Percentiles rank a stretch among this genome's conserved stretches.
Conservation (phyloP, 2,329 filamentous ascomycete species). For the Aureobasidium sp. region DNA sequence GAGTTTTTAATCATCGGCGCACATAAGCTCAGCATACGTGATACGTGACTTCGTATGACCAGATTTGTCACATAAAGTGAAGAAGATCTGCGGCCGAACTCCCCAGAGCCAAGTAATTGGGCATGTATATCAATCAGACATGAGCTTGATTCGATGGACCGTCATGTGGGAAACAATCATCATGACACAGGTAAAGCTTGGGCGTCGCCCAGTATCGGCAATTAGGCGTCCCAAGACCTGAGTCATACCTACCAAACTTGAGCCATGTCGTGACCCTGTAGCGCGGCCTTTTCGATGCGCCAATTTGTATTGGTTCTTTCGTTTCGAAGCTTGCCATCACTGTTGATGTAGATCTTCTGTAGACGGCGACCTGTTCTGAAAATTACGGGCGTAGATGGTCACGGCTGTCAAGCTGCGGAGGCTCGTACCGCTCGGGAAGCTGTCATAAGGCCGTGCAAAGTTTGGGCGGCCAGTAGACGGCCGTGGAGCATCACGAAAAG, state of each 20-base stretch:
- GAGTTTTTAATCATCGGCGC: background rate
- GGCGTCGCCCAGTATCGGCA: background rate
- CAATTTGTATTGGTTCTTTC: background rate
- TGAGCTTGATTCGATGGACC: background rate
- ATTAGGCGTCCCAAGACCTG: background rate
- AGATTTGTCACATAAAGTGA: conserved; percentile 2
- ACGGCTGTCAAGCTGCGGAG: background rate
- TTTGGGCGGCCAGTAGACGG: background rate
- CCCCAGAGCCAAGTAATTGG: conserved; percentile 4
- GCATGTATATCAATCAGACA: background rate
- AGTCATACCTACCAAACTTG: conserved; percentile 2
- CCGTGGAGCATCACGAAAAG: background rate
- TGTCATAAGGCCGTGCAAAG: background rate
- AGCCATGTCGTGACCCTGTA: background rate
- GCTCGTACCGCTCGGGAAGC: conserved; percentile 11
- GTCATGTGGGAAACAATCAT: background rate
- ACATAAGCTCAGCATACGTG: background rate
- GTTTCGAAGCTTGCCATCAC: background rate
- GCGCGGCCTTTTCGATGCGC: background rate
- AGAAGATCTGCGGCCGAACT: background rate
- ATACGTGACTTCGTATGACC: background rate
- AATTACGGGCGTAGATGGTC: conserved; percentile 6
- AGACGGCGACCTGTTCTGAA: background rate
- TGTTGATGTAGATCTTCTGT: background rate
- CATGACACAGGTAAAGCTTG: background rate